Percentiles rank a stretch among this genome's conserved stretches.
phyloP scores from a whole-genome alignment of 78 protist species.

The Parvularia atlantis region DNA sequence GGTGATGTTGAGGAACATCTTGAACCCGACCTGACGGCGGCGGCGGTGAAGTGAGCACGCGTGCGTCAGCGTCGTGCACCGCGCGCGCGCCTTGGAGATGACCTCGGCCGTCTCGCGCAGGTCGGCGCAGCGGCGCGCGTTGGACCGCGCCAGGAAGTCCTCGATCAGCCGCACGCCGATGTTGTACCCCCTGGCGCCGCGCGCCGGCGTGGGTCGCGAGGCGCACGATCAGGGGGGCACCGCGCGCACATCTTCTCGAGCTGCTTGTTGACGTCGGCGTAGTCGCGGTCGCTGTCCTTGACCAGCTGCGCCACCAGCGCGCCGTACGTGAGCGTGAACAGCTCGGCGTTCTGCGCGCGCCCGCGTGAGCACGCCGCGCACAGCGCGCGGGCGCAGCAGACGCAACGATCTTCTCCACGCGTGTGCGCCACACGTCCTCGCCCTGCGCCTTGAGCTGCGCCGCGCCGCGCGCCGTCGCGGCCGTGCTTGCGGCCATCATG shows the following conservation, averaged over 20 bases:
- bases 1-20: slow-evolving; percentile 87
- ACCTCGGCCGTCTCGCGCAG: slow-evolving; percentile 87
- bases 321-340: slow-evolving; percentile 94
- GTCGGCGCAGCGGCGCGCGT: slow-evolving; percentile 47
- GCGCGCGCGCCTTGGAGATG: slow-evolving; percentile 60
- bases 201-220: too few relatives aligned
- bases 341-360: slow-evolving; percentile 79
- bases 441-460: too few relatives aligned
- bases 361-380: too few relatives aligned
- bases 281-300: slow-evolving; percentile 77
- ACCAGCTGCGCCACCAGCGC: slow-evolving; percentile 88
- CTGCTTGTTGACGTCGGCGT: slow-evolving; percentile 78
- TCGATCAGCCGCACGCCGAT: slow-evolving; percentile 90
- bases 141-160: slow-evolving; percentile 81
- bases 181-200: slow-evolving; percentile 73
- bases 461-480: too few relatives aligned
- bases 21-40: slow-evolving; percentile 68
- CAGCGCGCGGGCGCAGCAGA: too few relatives aligned
- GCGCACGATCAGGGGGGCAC: too few relatives aligned
- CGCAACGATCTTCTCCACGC: too few relatives aligned
- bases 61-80: too few relatives aligned
- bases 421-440: too few relatives aligned
- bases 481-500: too few relatives aligned
- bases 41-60: not conserved
- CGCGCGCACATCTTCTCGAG: slow-evolving; percentile 79